Conservation (phyloP, 495 filamentous ascomycete species). For the Hypoxylon crocopeplum region DNA sequence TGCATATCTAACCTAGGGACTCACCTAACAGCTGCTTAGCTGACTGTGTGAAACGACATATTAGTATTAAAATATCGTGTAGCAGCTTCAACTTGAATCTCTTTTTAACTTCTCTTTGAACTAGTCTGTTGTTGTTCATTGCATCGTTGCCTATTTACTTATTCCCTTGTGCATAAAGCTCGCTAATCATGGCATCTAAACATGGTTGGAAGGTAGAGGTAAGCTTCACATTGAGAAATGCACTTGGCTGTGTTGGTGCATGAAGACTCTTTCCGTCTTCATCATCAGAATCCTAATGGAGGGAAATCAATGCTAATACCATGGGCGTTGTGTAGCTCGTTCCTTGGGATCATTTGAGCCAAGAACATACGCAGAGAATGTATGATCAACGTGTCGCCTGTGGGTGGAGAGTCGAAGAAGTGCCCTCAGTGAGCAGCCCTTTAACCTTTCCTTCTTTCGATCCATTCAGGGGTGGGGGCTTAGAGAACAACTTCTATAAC, state of each 20-base stretch:
- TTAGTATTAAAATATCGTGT: too few species aligned
- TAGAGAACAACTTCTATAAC: background rate
- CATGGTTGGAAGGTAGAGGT: slow-evolving; percentile 41
- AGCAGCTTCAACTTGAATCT: too few species aligned
- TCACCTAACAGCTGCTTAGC: too few species aligned
- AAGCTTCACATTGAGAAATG: background rate
- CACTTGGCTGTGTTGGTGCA: too few species aligned
- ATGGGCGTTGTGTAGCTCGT: slow-evolving; percentile 35
- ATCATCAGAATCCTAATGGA: too few species aligned
- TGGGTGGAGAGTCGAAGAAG: slow-evolving; percentile 45
- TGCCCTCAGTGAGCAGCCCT: slow-evolving; percentile 27
- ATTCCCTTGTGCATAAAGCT: background rate
- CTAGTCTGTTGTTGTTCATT: background rate
- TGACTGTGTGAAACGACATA: background rate
- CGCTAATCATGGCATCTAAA: slow-evolving; percentile 30
- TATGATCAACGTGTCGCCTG: slow-evolving; percentile 50
- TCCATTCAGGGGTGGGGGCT: background rate
- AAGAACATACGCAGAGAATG: slow-evolving; percentile 44
- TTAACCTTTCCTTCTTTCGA: background rate
- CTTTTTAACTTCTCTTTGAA: background rate
- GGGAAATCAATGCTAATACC: background rate
- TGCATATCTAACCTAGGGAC: too few species aligned
- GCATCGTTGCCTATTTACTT: background rate
- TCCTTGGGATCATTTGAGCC: slow-evolving; percentile 47
- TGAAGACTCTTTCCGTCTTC: too few species aligned